Evolutionary conservation across 495 filamentous ascomycete species (phyloP), one percentile per base, ranked within the genome.

Genomic region (Annulohypoxylon bovei): DNA sequence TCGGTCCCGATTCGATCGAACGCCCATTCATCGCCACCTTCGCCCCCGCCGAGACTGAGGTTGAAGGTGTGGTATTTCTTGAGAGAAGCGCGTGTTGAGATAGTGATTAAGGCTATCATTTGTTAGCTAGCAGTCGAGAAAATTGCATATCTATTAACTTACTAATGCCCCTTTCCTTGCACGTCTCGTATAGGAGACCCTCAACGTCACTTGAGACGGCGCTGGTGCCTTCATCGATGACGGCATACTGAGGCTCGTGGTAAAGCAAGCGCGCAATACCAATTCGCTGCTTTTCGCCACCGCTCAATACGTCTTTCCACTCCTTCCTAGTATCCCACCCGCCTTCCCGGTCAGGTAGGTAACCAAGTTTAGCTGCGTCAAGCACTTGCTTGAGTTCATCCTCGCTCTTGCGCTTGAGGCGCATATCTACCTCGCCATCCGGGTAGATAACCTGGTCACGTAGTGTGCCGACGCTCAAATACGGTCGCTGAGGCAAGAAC

Each of bases 371-470:
- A 0, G 93, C 95, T 25, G 90, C 90, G 53, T 97, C 92, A 5
- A 99, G 85, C 4, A 95, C 88, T 30, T 83, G 81, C 71, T 89
- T 87, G 12, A 99, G 83, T 47, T 92, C 88, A 16, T 86, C 78
- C 72, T 99, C 96, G 14, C 83, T 85, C 65, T 91, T 88, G 4
- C 90, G 89, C 44, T 88, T 89, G 33, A 93, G 92, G 9, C 88
- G 90, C 95, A 98, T 98, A 66, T 98, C 96, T 20, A 94, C 85
- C 77, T 94, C 95, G 9, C 91, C 94, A 71, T 98, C 94, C 1
- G 96, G 96, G 67, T 99, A 99, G 78, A 98, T 97, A 64, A 99
- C 94, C 78, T 99, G 96, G 68, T 99, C 96, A 6, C 95, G 88
- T 6, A 99, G 84, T 3, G 96, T 99, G n/a, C 96, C 96, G 37